These are phyloP conservation scores for Striga asiatica DNA, from an alignment of 257 asterid species.

Conservation along the genomic window DNA sequence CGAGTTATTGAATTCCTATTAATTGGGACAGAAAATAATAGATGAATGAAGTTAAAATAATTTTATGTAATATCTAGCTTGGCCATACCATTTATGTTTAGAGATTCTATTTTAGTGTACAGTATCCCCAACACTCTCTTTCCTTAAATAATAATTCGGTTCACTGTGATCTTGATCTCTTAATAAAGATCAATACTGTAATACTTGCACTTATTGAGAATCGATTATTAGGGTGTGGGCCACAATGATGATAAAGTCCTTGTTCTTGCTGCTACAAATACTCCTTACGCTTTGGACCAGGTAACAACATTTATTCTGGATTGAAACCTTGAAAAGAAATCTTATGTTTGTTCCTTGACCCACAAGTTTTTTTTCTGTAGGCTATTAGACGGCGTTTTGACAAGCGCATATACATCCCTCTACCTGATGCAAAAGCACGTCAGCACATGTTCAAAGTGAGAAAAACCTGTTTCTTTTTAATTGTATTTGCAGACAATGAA, in stretches of 20 bases:
- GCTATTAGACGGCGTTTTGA: slow-evolving; percentile 86
- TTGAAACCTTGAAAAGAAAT: too few species aligned
- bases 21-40: background rate
- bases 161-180: background rate
- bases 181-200: background rate
- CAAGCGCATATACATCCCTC: slow-evolving; percentile 85
- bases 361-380: slow-evolving; percentile 19
- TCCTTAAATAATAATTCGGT: background rate
- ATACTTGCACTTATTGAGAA: background rate
- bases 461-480: background rate
- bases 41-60: background rate
- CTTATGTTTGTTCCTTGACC: background rate
- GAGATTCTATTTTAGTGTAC: background rate
- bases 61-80: background rate
- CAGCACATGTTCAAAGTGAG: slow-evolving; percentile 83
- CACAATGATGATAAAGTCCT: slow-evolving; percentile 90
- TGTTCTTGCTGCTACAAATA: slow-evolving; percentile 86
- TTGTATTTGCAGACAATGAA: background rate
- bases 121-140: background rate
- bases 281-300: slow-evolving; percentile 89
- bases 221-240: slow-evolving; percentile 59
- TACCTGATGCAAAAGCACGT: slow-evolving; percentile 79
- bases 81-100: background rate
- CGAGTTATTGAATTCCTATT: background rate
- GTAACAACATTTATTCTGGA: slow-evolving; percentile 23